Percentiles rank a stretch among this genome's conserved stretches.
Conservation (phyloP, 148 eudicot species). For the Amaranthus palmeri region DNA sequence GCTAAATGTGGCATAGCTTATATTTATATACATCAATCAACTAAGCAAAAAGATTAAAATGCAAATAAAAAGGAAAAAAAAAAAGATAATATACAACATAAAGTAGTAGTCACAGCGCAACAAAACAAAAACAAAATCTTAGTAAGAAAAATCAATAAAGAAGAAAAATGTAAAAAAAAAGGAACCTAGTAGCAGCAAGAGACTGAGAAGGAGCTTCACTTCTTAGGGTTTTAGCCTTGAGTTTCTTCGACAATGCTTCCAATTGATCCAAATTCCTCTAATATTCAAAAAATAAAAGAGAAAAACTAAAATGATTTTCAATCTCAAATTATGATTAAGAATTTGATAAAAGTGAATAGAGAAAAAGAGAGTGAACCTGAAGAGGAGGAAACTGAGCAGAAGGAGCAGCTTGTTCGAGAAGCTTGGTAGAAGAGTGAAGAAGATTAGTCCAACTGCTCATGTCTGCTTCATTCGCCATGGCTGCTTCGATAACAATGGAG, state of each 20-base stretch:
- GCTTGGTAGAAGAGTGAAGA: constrained; percentile 86
- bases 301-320: not conserved
- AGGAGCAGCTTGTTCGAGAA: constrained; percentile 90
- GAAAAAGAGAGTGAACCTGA: constrained; percentile 42
- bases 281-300: not conserved
- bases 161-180: not conserved
- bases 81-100: not conserved
- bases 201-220: constrained; percentile 91
- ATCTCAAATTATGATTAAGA: not conserved
- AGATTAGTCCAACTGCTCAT: constrained; percentile 90
- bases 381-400: constrained; percentile 98
- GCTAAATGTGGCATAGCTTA: not conserved
- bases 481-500: not conserved
- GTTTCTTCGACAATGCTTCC: constrained; percentile 89
- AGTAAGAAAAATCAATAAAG: not conserved
- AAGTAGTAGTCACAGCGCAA: not conserved
- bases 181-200: constrained; percentile 79
- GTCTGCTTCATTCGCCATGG: constrained; percentile 77
- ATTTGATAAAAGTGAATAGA: not conserved
- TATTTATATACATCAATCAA: not conserved
- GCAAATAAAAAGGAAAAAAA: not conserved
- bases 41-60: not conserved
- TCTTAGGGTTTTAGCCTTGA: constrained; percentile 81
- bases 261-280: constrained; percentile 95
- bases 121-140: not conserved